Evolutionary conservation across 2,329 filamentous ascomycete genomes (phyloP).

Genomic region (Aspergillus clavatus): DNA sequence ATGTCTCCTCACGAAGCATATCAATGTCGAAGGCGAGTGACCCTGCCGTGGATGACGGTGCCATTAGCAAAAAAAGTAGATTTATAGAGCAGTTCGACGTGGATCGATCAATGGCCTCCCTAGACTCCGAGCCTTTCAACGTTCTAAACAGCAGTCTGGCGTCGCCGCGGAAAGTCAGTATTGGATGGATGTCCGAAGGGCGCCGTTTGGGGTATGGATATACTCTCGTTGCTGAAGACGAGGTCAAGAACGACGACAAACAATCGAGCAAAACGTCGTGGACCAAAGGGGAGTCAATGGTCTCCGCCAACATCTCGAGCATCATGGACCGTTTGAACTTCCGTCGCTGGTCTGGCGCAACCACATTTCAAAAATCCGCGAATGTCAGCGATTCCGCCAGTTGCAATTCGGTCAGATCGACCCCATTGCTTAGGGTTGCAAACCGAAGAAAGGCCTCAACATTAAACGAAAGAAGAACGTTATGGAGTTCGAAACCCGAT

Average conservation of each 20-base stretch:
- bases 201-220: slow-evolving; percentile 40
- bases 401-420: slow-evolving; percentile 8
- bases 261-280: slow-evolving; percentile 1
- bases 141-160: slow-evolving; percentile 2
- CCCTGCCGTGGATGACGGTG: slow-evolving; percentile 1
- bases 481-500: slow-evolving; percentile 15
- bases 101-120: slow-evolving; percentile 7
- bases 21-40: background rate
- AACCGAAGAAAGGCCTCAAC: slow-evolving; percentile 7
- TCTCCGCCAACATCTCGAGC: slow-evolving; percentile 7
- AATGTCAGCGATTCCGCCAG: slow-evolving; percentile 10
- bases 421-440: slow-evolving; percentile 18
- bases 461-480: slow-evolving; percentile 3
- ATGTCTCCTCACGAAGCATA: background rate
- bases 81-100: slow-evolving; percentile 32
- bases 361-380: slow-evolving; percentile 5
- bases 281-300: slow-evolving; percentile 6
- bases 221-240: slow-evolving; percentile 27
- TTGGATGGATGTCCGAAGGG: slow-evolving; percentile 41
- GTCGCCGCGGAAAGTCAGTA: slow-evolving; percentile 31
- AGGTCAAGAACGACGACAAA: background rate
- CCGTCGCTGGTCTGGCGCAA: slow-evolving; percentile 12
- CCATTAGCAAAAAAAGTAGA: slow-evolving; percentile 20
- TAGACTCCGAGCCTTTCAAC: background rate
- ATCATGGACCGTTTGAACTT: slow-evolving; percentile 10